Percentiles rank a stretch among this genome's conserved stretches.
Conservation (phyloP, 495 filamentous ascomycete species). For the Tuber brumale region DNA sequence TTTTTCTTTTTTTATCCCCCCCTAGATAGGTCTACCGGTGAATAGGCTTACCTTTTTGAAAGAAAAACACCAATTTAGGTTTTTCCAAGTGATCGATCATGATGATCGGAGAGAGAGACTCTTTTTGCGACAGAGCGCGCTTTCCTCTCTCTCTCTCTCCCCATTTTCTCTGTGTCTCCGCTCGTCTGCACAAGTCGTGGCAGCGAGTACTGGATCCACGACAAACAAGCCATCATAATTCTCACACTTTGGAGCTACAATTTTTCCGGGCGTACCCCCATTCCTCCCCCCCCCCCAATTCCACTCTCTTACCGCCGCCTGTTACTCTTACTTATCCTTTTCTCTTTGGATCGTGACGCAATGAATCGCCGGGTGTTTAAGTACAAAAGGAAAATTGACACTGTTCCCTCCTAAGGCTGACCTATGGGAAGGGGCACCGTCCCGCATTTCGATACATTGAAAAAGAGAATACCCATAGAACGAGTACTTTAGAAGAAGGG, state of each 20-base stretch:
- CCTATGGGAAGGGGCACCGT: neutral
- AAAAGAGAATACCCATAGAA: neutral
- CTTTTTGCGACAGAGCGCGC: neutral
- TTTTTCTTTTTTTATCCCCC: too few relatives aligned
- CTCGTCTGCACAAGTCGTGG: constrained; percentile 3
- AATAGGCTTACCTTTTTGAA: neutral
- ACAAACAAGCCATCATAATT: neutral
- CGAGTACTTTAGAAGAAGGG: neutral
- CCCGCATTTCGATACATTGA: constrained; percentile 4
- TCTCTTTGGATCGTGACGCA: constrained; percentile 3
- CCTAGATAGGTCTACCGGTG: neutral
- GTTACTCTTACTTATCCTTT: neutral
- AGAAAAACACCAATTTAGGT: neutral
- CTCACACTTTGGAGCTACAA: neutral
- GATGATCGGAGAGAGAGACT: neutral
- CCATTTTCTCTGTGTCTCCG: neutral
- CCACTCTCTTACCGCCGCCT: neutral
- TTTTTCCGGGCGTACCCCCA: neutral
- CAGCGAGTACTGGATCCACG: constrained; percentile 4
- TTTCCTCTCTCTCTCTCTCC: neutral
- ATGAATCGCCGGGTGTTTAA: constrained; percentile 2
- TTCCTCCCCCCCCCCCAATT: neutral
- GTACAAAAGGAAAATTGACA: neutral
- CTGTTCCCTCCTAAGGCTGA: neutral
- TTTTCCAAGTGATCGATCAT: neutral